Conservation (phyloP, 148 eudicot species). For the Nyssa sinensis region DNA sequence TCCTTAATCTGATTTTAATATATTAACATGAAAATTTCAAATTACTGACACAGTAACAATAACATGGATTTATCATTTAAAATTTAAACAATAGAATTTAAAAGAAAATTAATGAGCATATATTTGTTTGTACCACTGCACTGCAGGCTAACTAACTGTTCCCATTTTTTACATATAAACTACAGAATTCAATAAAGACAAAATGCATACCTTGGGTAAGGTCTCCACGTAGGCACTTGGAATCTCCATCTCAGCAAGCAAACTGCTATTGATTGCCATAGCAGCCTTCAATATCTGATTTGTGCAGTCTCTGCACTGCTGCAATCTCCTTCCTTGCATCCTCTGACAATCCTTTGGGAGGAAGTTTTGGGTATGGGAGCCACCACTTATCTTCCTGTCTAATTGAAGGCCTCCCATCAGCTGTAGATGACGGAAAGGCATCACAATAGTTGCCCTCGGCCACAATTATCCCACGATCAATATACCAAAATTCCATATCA, state of each 20-base stretch:
- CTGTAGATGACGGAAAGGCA: constrained; percentile 18
- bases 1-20: too few species aligned
- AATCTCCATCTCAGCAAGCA: constrained; percentile 94
- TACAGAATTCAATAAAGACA: neutral
- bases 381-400: constrained; percentile 99
- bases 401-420: constrained; percentile 71
- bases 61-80: too few species aligned
- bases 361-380: constrained; percentile 89
- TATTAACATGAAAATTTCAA: too few species aligned
- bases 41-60: too few species aligned
- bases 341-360: constrained; percentile 72
- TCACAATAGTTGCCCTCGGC: constrained; percentile 52
- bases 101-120: too few species aligned
- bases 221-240: constrained; percentile 80
- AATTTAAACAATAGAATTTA: too few species aligned
- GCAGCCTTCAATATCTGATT: constrained; percentile 96
- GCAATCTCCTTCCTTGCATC: constrained; percentile 81
- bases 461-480: constrained; percentile 49
- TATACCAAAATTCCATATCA: constrained; percentile 82
- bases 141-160: too few species aligned
- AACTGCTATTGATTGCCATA: constrained; percentile 83
- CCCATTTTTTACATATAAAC: neutral
- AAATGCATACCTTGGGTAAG: constrained; percentile 71
- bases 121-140: too few species aligned
- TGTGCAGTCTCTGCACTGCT: constrained; percentile 86